Conservation (phyloP, 345 rosid species). For the Boechera divaricarpa region DNA sequence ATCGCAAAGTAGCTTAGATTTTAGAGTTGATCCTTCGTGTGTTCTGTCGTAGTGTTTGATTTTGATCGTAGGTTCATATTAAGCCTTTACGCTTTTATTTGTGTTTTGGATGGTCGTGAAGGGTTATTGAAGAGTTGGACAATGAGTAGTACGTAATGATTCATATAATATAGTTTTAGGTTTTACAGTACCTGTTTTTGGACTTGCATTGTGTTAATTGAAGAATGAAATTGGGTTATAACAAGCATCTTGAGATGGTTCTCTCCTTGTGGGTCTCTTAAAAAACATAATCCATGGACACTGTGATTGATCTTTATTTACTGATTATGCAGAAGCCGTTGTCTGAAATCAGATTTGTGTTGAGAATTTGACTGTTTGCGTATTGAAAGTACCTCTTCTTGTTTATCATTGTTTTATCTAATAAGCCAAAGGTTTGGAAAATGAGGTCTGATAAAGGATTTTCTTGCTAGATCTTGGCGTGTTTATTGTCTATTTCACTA, state of each 20-base stretch:
- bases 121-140: conserved; percentile 17
- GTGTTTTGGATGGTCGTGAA: neutral
- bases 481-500: conserved; percentile 16
- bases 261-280: neutral
- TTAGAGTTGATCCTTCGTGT: conserved; percentile 14
- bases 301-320: conserved; percentile 3
- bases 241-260: conserved; percentile 18
- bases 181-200: neutral
- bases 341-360: neutral
- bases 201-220: conserved; percentile 36
- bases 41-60: conserved; percentile 14
- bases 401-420: conserved; percentile 6
- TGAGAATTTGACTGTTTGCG: conserved; percentile 1
- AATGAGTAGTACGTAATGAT: conserved; percentile 2
- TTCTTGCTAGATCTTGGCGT: conserved; percentile 14
- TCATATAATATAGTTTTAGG: conserved; percentile 1
- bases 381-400: neutral
- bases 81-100: neutral
- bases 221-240: conserved; percentile 11
- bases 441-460: neutral
- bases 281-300: neutral
- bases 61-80: neutral
- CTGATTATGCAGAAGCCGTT: neutral
- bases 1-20: neutral
- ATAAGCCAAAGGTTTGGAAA: neutral